Evolutionary conservation across 108 stramenopile species (phyloP).

Genomic region (Skeletonema grethae): DNA sequence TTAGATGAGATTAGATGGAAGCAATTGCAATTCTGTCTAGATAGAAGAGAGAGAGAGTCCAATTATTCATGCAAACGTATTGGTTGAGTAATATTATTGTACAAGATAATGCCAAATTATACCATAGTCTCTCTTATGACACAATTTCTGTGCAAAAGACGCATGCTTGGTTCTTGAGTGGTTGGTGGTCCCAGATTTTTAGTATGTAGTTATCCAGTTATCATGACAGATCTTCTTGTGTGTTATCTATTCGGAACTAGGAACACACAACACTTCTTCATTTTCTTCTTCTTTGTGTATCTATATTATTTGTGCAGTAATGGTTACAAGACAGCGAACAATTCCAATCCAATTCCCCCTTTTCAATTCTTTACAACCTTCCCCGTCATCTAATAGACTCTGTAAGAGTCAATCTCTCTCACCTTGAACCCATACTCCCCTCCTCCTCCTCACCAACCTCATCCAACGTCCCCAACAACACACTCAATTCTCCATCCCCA

Average conservation of each 20-base stretch:
- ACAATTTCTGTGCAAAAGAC: too few species aligned
- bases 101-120: too few species aligned
- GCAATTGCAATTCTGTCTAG: too few species aligned
- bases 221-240: not conserved
- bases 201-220: not conserved
- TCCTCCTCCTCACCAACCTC: conserved; percentile 50
- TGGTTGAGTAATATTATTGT: too few species aligned
- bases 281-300: not conserved
- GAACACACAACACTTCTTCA: too few species aligned
- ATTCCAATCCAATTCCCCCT: not conserved
- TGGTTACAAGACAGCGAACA: not conserved
- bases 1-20: too few species aligned
- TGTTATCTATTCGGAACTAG: not conserved
- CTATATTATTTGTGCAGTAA: not conserved
- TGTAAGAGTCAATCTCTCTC: too few species aligned
- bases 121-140: not conserved
- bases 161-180: too few species aligned
- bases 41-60: too few species aligned
- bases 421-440: conserved; percentile 5
- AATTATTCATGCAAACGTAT: too few species aligned
- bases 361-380: not conserved
- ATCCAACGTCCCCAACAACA: conserved; percentile 46
- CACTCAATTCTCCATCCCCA: conserved; percentile 34
- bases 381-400: too few species aligned
- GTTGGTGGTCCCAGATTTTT: not conserved